Conservation (phyloP, 306 rosid genomes). For the Malus sylvestris region DNA sequence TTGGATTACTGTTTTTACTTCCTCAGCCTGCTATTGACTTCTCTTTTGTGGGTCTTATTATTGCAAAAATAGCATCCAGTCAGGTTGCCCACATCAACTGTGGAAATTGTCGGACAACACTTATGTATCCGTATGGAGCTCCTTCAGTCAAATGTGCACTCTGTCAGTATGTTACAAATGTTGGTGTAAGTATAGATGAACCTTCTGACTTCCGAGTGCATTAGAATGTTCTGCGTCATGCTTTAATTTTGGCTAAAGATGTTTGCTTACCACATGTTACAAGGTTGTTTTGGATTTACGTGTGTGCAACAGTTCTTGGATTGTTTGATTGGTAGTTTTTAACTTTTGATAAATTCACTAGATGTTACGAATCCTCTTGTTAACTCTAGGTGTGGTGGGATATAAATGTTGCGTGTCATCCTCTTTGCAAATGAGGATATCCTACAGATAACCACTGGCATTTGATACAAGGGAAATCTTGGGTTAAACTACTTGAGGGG, state of each 20-base stretch:
- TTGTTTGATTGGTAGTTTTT: too few relatives aligned
- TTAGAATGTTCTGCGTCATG: not conserved
- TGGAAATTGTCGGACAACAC: conserved; percentile 86
- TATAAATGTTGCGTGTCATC: too few relatives aligned
- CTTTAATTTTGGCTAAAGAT: not conserved
- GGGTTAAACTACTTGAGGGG: not conserved
- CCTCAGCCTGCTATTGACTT: conserved; percentile 13
- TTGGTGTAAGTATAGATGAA: conserved; percentile 54
- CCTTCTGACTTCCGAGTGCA: not conserved
- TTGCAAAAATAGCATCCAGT: conserved; percentile 46
- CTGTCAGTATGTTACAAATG: conserved; percentile 81
- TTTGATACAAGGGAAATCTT: not conserved
- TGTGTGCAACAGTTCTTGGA: too few relatives aligned
- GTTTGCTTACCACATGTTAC: too few relatives aligned
- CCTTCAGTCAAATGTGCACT: conserved; percentile 97
- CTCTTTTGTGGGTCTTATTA: conserved; percentile 22
- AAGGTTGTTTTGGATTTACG: too few relatives aligned
- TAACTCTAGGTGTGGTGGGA: not conserved
- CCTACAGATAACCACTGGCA: too few relatives aligned
- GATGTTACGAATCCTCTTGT: not conserved
- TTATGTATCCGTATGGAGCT: conserved; percentile 93
- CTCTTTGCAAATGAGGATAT: too few relatives aligned
- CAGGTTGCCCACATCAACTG: conserved; percentile 83
- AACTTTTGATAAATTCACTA: not conserved
- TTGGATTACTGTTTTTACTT: not conserved